A percentile compares a stretch with the other conserved stretches of the same genome.
Conservation (phyloP, 1,284 basidiomycete species). For the Taiwanofungus camphoratus region DNA sequence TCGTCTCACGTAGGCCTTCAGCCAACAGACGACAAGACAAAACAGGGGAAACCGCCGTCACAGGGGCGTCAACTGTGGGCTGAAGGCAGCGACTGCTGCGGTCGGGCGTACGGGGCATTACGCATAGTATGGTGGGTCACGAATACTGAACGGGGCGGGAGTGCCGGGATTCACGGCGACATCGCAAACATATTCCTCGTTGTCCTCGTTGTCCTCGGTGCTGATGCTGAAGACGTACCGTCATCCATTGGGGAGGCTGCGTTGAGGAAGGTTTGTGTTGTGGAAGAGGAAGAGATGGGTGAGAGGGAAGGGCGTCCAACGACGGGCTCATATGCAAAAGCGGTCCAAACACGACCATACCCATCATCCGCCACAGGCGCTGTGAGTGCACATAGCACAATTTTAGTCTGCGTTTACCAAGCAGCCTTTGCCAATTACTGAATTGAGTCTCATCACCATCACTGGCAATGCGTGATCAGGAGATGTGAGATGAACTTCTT, state of each 20-base stretch:
- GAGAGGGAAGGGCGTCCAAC: slow-evolving; percentile 14
- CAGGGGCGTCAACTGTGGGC: slow-evolving; percentile 21
- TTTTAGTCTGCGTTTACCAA: too few relatives aligned
- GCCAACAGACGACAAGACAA: slow-evolving; percentile 25
- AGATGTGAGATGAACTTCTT: too few relatives aligned
- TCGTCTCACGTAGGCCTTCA: slow-evolving; percentile 22
- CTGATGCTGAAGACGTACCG: slow-evolving; percentile 76
- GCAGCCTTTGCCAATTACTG: not conserved
- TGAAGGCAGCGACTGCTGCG: slow-evolving; percentile 18
- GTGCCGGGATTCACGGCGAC: slow-evolving; percentile 34
- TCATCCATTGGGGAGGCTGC: slow-evolving; percentile 60
- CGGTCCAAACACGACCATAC: slow-evolving; percentile 28
- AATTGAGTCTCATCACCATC: too few relatives aligned
- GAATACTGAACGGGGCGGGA: slow-evolving; percentile 10
- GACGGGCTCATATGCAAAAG: slow-evolving; percentile 14
- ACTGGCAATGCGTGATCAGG: too few relatives aligned
- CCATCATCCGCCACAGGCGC: slow-evolving; percentile 7
- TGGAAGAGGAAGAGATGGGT: slow-evolving; percentile 15
- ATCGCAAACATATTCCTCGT: slow-evolving; percentile 25
- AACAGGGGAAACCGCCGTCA: slow-evolving; percentile 9
- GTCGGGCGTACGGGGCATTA: slow-evolving; percentile 12
- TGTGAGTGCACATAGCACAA: too few relatives aligned
- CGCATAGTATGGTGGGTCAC: slow-evolving; percentile 10
- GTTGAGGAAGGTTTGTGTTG: slow-evolving; percentile 11
- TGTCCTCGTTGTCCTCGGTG: slow-evolving; percentile 37